Evolutionary conservation across 225 moss, liverwort and hornwort genomes (phyloP).

Genomic region (Lunularia cruciata): DNA sequence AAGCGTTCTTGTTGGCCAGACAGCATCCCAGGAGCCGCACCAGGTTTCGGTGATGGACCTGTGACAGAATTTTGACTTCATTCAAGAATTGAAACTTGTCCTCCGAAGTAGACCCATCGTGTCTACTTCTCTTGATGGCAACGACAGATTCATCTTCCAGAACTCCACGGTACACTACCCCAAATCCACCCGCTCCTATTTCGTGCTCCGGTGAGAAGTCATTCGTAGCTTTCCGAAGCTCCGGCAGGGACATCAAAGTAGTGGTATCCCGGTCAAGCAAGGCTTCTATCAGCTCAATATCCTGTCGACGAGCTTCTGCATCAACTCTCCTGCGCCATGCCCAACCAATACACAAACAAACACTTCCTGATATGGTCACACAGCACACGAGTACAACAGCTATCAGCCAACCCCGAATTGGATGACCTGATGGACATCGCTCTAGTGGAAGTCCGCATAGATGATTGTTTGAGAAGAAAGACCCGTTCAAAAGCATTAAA

Average conservation of each 20-base stretch:
- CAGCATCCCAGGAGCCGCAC: slow-evolving; percentile 27
- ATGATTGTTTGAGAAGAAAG: not conserved
- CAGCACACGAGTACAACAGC: not conserved
- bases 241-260: slow-evolving; percentile 3
- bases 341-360: too few species aligned
- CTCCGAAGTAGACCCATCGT: not conserved
- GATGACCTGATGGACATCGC: not conserved
- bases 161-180: too few species aligned
- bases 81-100: slow-evolving; percentile 22
- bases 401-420: not conserved
- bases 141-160: too few species aligned
- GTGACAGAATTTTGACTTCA: slow-evolving; percentile 26
- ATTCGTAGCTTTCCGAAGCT: too few species aligned
- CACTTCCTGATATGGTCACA: not conserved
- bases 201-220: too few species aligned
- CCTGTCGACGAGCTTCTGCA: not conserved
- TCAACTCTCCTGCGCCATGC: not conserved
- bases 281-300: not conserved
- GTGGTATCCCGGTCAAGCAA: not conserved
- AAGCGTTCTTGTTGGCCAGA: slow-evolving; percentile 11
- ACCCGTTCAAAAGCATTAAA: not conserved
- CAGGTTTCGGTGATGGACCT: slow-evolving; percentile 23
- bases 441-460: not conserved
- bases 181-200: too few species aligned
- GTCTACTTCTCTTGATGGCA: slow-evolving; percentile 13